phyloP scores from a whole-genome alignment of 345 rosid genomes.

The Abelmoschus esculentus region DNA sequence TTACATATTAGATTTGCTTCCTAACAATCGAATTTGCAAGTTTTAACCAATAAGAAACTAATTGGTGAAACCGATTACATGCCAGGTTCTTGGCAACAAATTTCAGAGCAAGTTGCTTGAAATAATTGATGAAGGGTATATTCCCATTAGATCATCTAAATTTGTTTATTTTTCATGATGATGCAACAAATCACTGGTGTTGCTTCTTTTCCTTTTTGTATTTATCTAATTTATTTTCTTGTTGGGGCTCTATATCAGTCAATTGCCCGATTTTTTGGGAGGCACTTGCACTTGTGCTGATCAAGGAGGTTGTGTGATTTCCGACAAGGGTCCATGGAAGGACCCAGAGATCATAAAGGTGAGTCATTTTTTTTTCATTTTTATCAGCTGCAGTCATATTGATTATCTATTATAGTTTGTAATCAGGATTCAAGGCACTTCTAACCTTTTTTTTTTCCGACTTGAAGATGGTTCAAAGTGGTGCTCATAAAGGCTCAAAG shows the following conservation, averaged over 20 bases:
- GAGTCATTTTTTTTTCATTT: neutral
- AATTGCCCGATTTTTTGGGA: slow-evolving; percentile 85
- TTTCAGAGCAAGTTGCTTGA: slow-evolving; percentile 91
- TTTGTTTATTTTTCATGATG: neutral
- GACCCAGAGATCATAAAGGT: slow-evolving; percentile 70
- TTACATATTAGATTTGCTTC: neutral
- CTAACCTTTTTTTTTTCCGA: neutral
- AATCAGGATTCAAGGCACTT: neutral
- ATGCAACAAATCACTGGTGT: slow-evolving; percentile 5
- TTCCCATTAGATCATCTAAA: neutral
- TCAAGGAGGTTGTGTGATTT: slow-evolving; percentile 78
- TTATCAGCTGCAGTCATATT: neutral
- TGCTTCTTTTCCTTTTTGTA: neutral
- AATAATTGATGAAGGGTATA: slow-evolving; percentile 71
- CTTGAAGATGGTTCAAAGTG: slow-evolving; percentile 63
- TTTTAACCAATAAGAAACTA: slow-evolving; percentile 10
- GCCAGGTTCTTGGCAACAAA: slow-evolving; percentile 87
- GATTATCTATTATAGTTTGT: neutral
- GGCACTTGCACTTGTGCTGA: slow-evolving; percentile 87
- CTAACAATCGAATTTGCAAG: neutral
- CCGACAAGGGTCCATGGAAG: slow-evolving; percentile 97
- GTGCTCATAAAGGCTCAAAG: slow-evolving; percentile 59
- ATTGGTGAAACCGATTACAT: neutral
- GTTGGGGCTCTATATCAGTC: slow-evolving; percentile 35
- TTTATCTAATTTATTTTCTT: neutral